These are phyloP conservation scores for Draba incana DNA, from an alignment of 345 rosid genomes.

Conservation along the genomic window DNA sequence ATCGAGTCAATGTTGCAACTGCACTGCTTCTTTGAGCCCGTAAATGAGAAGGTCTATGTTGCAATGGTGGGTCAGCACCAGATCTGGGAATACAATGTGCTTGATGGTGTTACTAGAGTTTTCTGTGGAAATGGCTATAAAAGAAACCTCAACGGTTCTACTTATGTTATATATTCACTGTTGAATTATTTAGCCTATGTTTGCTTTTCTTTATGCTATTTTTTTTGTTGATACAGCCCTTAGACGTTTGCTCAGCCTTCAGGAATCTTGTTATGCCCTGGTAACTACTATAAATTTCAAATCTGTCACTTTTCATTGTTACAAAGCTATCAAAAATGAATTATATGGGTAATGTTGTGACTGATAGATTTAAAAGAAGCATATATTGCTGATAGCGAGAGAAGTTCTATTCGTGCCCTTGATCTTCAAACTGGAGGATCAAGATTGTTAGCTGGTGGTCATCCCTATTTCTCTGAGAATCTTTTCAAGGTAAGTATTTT, in stretches of 20 bases:
- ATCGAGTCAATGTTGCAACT: no score
- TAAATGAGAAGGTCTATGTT: conserved; percentile 72
- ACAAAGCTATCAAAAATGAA: conserved; percentile 8
- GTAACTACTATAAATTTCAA: conserved; percentile 44
- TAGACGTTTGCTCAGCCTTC: conserved; percentile 90
- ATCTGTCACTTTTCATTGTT: not conserved
- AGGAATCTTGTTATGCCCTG: conserved; percentile 74
- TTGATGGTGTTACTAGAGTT: conserved; percentile 65
- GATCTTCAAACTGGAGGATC: conserved; percentile 88
- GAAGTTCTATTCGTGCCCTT: conserved; percentile 90
- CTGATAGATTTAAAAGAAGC: conserved; percentile 62
- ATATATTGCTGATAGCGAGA: conserved; percentile 93
- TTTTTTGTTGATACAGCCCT: conserved; percentile 56
- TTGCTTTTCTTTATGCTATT: conserved; percentile 3
- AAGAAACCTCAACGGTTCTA: conserved; percentile 88
- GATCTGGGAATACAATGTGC: conserved; percentile 79
- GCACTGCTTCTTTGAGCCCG: conserved; percentile 67
- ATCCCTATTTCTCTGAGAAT: conserved; percentile 77
- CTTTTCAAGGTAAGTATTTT: conserved; percentile 67
- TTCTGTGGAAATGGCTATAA: conserved; percentile 95
- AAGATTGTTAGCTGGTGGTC: conserved; percentile 86
- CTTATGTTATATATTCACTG: conserved; percentile 44
- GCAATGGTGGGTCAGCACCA: conserved; percentile 99
- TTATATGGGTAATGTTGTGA: conserved; percentile 8
- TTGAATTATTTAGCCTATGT: not conserved